These are phyloP conservation scores for Saccharomycopsis sp. DNA, from an alignment of 805 yeast species.

Conservation along the genomic window DNA sequence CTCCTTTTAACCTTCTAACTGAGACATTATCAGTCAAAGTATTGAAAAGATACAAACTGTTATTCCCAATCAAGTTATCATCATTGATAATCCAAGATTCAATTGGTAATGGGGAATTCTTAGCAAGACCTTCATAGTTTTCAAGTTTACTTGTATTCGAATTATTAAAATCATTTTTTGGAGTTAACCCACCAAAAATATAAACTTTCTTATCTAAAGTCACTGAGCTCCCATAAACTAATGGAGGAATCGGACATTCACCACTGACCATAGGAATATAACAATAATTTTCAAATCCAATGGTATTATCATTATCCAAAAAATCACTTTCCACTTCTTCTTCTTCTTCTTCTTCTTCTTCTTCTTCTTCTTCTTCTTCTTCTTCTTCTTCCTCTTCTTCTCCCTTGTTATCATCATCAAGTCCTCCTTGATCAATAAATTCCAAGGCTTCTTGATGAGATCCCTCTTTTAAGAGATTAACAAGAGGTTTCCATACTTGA, in stretches of 20 bases:
- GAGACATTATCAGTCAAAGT: conserved; percentile 28
- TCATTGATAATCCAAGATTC: conserved; percentile 30
- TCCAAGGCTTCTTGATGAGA: neutral
- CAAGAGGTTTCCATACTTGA: neutral
- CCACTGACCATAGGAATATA: conserved; percentile 1
- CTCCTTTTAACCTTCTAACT: conserved; percentile 28
- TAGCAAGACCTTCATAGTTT: neutral
- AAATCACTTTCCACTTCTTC: neutral
- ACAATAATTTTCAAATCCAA: conserved; percentile 2
- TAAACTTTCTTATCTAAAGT: neutral
- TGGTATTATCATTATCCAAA: neutral
- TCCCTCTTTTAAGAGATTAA: neutral
- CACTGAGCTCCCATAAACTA: conserved; percentile 5
- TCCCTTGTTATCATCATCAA: neutral
- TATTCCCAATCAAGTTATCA: conserved; percentile 32
- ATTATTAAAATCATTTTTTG: neutral
- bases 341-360: neutral
- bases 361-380: no score
- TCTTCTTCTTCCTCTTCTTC: neutral
- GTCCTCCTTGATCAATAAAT: neutral
- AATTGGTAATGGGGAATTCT: conserved; percentile 33
- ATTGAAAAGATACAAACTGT: conserved; percentile 28
- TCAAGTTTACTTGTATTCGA: neutral
- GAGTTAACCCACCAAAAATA: conserved; percentile 4
- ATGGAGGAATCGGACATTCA: neutral